Base-by-base conservation (phyloP, 1,284 basidiomycete genomes). In the Cryptococcus maquisensis region DNA sequence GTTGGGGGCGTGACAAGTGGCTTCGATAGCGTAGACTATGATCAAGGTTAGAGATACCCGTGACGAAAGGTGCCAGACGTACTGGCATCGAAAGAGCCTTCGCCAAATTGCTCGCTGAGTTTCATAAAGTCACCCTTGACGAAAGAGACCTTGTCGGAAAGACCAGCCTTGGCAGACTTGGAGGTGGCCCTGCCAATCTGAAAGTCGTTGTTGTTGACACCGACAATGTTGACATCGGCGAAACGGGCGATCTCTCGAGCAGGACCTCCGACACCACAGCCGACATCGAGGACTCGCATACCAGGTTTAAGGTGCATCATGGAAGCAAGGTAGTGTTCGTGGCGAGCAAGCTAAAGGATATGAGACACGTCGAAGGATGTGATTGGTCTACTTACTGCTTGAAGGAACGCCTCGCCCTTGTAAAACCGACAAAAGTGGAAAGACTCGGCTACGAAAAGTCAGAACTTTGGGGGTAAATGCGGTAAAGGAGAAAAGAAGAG, bases 381-480 rank as follows among this genome's bases (percentile, higher is more conserved):
- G 24, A 44, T 21, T 21, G 13, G 6, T 26, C 20, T 9, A 71
- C 76, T 52, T 46, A 81, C 79, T 46, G 82, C 82, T 71, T 83
- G 82, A 60, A 79, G 76, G 74, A 98, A 98, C 1, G 85, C 84
- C 77, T 98, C 96, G 61, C 95, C 96, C 77, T 87, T 88, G 84
- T 90, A 93, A 82, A 96, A 98, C 40, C 96, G 90, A 53, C 90
- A 96, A 77, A 98, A 98, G 79, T 98, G 95, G 84, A 98, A 98
- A 45, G 88, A 94, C 57, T 86, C 81, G 7, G 83, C 83, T 75
- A 57, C 28, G 23, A 47, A 28, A 35, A 16, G 38, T 63, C 35
- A 59, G 51, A 10, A 10, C 12, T 12, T 38, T 44, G 21, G 24
- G 28, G 37, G 18, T 5, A 32, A 37, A 9, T n/a, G 8, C 12